A percentile compares a stretch with the other conserved stretches of the same genome.
These are phyloP conservation scores for Coemansia interrupta DNA, from an alignment of 192 early-diverging fungal species.

Conservation along the genomic window DNA sequence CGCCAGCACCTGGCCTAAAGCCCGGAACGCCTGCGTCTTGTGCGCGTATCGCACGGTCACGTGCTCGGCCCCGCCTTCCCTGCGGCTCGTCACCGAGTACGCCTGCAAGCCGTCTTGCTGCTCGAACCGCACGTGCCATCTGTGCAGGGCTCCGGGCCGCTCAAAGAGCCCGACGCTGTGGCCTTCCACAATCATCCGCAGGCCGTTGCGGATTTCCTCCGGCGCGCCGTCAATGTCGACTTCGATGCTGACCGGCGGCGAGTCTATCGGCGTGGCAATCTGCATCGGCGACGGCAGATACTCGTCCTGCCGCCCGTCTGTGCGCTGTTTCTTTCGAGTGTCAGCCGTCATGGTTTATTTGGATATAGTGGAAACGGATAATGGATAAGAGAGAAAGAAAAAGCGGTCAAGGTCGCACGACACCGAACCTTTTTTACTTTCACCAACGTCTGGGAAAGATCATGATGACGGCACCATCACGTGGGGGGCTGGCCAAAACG, in stretches of 20 bases:
- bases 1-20: conserved; percentile 64
- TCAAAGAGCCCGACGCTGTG: conserved; percentile 40
- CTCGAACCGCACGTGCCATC: conserved; percentile 39
- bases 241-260: conserved; percentile 14
- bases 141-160: background rate
- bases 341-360: background rate
- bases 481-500: too few relatives aligned
- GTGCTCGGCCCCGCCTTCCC: background rate
- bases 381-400: background rate
- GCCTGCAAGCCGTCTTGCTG: conserved; percentile 9
- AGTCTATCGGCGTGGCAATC: background rate
- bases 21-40: conserved; percentile 61
- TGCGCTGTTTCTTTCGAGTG: conserved; percentile 26
- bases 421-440: background rate
- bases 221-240: conserved; percentile 31
- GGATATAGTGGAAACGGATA: too few relatives aligned
- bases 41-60: conserved; percentile 30
- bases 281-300: background rate
- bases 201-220: conserved; percentile 26
- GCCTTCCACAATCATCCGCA: conserved; percentile 24
- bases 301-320: background rate
- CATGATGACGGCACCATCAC: conserved; percentile 3
- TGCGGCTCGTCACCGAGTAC: conserved; percentile 8
- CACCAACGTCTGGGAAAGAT: background rate
- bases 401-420: background rate